These are phyloP conservation scores for Pichia cactophila DNA, from an alignment of 1,139 yeast species.

Conservation along the genomic window DNA sequence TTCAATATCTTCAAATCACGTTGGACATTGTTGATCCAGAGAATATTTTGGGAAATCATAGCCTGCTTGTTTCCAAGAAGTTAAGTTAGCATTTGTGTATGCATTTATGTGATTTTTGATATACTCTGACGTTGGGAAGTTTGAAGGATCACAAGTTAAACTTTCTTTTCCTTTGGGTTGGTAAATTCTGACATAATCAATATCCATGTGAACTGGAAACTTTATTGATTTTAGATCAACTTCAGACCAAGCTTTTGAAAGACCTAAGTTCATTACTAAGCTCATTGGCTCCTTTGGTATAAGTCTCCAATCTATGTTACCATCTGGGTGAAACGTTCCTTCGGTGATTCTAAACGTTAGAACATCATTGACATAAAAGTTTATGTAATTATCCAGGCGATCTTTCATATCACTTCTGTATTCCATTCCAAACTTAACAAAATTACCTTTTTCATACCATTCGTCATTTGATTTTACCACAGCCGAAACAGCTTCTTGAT, in stretches of 20 bases:
- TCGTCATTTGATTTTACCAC: slow-evolving; percentile 43
- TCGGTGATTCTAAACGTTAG: slow-evolving; percentile 46
- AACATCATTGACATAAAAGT: slow-evolving; percentile 63
- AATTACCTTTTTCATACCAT: slow-evolving; percentile 54
- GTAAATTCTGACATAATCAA: slow-evolving; percentile 53
- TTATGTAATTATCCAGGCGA: slow-evolving; percentile 54
- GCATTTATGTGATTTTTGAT: slow-evolving; percentile 41
- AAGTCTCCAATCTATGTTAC: slow-evolving; percentile 53
- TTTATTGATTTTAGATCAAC: slow-evolving; percentile 49
- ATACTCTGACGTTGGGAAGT: slow-evolving; percentile 48
- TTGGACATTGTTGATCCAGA: neutral
- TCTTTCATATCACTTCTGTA: slow-evolving; percentile 54
- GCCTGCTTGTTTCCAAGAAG: slow-evolving; percentile 34
- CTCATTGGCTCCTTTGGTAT: slow-evolving; percentile 61
- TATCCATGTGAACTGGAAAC: slow-evolving; percentile 43
- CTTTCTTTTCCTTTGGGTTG: slow-evolving; percentile 41
- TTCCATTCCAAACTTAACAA: slow-evolving; percentile 73
- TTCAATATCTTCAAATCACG: neutral
- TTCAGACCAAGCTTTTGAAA: slow-evolving; percentile 56
- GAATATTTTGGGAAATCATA: slow-evolving; percentile 29
- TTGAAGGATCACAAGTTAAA: slow-evolving; percentile 49
- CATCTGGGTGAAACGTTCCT: slow-evolving; percentile 47
- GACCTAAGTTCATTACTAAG: slow-evolving; percentile 48
- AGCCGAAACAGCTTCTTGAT: slow-evolving; percentile 53
- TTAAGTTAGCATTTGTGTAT: slow-evolving; percentile 40